These are phyloP conservation scores for Hirschioporus abietinus DNA, from an alignment of 768 basidiomycete species.

Conservation along the genomic window DNA sequence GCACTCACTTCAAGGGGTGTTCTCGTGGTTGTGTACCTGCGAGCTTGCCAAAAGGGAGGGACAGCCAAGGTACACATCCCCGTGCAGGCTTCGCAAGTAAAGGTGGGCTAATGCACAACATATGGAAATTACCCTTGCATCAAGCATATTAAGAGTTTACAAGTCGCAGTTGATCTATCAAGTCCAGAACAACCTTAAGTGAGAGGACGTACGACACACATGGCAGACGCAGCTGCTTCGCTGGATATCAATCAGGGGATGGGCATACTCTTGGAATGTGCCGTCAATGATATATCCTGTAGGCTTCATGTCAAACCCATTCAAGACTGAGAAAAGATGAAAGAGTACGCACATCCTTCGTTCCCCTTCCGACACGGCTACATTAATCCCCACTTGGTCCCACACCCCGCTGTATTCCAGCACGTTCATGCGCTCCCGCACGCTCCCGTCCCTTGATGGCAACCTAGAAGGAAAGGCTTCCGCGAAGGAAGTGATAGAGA, in stretches of 20 bases:
- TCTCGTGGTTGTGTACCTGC: constrained; percentile 45
- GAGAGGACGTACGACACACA: constrained; percentile 31
- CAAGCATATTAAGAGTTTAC: constrained; percentile 88
- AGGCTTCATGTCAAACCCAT: constrained; percentile 10
- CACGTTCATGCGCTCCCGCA: constrained; percentile 31
- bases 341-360: constrained; percentile 24
- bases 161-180: constrained; percentile 79
- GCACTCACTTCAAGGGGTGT: constrained; percentile 41
- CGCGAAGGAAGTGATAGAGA: too few species aligned
- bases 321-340: constrained; percentile 19
- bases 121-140: constrained; percentile 93
- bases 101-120: constrained; percentile 91
- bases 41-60: constrained; percentile 42
- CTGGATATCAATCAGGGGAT: constrained; percentile 39
- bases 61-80: constrained; percentile 94
- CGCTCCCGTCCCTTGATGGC: too few species aligned
- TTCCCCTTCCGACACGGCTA: constrained; percentile 31
- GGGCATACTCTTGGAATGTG: constrained; percentile 35
- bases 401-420: constrained; percentile 39
- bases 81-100: constrained; percentile 88
- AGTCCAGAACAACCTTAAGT: constrained; percentile 81
- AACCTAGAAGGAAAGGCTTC: too few species aligned
- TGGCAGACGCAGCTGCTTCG: constrained; percentile 37
- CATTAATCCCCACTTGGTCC: constrained; percentile 42
- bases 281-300: constrained; percentile 39